Percentiles rank a stretch among this genome's conserved stretches.
phyloP scores from a whole-genome alignment of 2,329 filamentous ascomycete genomes.

The Scedosporium dehoogii region DNA sequence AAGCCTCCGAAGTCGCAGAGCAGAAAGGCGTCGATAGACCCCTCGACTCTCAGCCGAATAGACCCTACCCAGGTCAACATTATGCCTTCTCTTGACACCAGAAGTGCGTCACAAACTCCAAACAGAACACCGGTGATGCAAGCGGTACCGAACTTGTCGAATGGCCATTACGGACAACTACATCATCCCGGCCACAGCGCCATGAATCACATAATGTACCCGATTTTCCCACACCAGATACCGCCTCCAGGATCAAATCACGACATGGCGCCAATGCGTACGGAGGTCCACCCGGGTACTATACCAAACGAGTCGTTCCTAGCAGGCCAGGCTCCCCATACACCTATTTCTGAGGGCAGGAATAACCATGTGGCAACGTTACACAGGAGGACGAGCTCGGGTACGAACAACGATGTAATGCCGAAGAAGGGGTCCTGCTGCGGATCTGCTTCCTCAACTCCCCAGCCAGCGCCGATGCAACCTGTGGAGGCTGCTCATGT shows the following conservation, averaged over 20 bases:
- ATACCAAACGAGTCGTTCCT: conserved; percentile 13
- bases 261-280: conserved; percentile 10
- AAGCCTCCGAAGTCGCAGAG: conserved; percentile 28
- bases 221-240: conserved; percentile 22
- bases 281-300: conserved; percentile 13
- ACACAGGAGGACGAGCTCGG: neutral
- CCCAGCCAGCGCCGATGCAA: conserved; percentile 12
- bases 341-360: neutral
- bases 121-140: neutral
- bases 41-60: conserved; percentile 38
- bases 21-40: conserved; percentile 41
- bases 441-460: conserved; percentile 15
- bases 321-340: neutral
- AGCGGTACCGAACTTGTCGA: neutral
- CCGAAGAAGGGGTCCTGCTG: conserved; percentile 19
- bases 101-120: neutral
- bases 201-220: conserved; percentile 17
- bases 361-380: neutral
- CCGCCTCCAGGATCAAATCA: conserved; percentile 14
- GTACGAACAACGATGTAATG: conserved; percentile 4
- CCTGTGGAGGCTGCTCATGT: neutral
- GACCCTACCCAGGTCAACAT: conserved; percentile 43
- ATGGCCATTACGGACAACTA: neutral
- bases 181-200: neutral
- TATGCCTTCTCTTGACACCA: conserved; percentile 16